These are phyloP conservation scores for Pogostemon cablin DNA, from an alignment of 257 asterid genomes.

Conservation along the genomic window DNA sequence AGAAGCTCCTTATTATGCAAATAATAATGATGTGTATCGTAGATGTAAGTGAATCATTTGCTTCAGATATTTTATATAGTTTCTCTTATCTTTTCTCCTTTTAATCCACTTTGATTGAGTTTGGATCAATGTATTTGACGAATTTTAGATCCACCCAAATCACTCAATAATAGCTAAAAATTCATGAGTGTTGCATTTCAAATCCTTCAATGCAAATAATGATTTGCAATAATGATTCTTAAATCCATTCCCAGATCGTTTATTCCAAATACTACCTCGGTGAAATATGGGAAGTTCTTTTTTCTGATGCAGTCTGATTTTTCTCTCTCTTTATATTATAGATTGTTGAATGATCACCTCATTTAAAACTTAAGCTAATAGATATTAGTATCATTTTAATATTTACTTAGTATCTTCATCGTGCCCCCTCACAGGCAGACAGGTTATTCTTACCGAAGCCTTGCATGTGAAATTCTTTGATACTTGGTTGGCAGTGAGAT, in stretches of 20 bases:
- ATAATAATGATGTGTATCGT: slow-evolving; percentile 31
- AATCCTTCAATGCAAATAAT: neutral
- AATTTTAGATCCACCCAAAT: neutral
- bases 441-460: too few species aligned
- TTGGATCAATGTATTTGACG: neutral
- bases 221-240: neutral
- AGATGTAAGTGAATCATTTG: slow-evolving; percentile 44
- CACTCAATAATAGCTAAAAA: neutral
- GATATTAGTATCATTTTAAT: too few species aligned
- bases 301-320: neutral
- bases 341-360: too few species aligned
- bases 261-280: neutral
- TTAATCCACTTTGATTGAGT: neutral
- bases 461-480: too few species aligned
- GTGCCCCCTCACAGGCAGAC: too few species aligned
- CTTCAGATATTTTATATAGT: neutral
- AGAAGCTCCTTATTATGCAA: slow-evolving; percentile 41
- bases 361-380: too few species aligned
- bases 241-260: neutral
- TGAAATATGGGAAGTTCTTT: neutral
- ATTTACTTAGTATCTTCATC: too few species aligned
- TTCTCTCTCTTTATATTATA: neutral
- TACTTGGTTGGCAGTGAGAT: too few species aligned
- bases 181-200: neutral
- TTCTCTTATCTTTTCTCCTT: slow-evolving; percentile 3